Conservation (phyloP, 1,284 basidiomycete species). For the Sanghuangporus sanghuang region DNA sequence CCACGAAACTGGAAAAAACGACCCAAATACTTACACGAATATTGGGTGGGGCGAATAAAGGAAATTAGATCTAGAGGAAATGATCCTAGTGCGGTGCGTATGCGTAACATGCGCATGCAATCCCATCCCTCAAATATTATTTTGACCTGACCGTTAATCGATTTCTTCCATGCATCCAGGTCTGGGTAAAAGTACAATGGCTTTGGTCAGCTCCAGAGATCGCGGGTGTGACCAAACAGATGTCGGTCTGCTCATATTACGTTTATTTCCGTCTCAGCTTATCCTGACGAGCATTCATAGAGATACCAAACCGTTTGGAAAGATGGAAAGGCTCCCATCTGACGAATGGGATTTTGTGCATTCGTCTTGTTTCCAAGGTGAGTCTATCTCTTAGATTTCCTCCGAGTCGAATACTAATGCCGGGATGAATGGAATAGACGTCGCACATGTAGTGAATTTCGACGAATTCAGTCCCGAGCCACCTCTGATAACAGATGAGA, state of each 20-base stretch:
- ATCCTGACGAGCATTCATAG: not conserved
- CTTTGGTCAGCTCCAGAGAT: conserved; percentile 8
- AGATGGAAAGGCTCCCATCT: conserved; percentile 12
- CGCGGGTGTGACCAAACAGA: not conserved
- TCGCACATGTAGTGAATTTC: not conserved
- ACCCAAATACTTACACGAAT: not conserved
- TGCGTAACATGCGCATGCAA: not conserved
- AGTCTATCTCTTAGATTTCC: not conserved
- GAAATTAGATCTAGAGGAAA: conserved; percentile 5
- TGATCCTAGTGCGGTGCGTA: conserved; percentile 11
- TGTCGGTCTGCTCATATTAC: not conserved
- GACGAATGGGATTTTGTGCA: conserved; percentile 15
- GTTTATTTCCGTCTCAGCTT: not conserved
- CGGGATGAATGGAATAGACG: not conserved
- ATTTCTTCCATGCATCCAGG: not conserved
- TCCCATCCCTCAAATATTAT: too few species aligned
- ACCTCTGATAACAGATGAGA: conserved; percentile 4
- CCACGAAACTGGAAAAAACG: not conserved
- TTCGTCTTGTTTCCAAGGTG: conserved; percentile 13
- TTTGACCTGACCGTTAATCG: too few species aligned
- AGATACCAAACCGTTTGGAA: not conserved
- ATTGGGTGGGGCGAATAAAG: conserved; percentile 17
- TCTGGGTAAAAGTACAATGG: conserved; percentile 16
- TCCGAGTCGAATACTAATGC: not conserved
- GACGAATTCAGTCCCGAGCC: conserved; percentile 4